Evolutionary conservation across 2,329 filamentous ascomycete genomes (phyloP).

Genomic region (Aspergillus phoenicis): DNA sequence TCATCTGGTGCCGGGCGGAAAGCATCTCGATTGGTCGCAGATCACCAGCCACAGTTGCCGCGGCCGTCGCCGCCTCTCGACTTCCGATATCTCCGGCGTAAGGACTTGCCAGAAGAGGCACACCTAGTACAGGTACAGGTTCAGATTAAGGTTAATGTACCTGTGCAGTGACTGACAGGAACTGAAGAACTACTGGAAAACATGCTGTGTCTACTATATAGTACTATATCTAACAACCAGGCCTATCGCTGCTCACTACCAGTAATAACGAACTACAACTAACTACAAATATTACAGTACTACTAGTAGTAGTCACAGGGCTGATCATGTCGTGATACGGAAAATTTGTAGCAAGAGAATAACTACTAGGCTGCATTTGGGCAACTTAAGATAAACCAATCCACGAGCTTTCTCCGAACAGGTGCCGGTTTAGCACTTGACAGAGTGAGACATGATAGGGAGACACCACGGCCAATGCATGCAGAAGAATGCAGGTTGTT

Average conservation of each 20-base stretch:
- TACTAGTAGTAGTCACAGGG: neutral
- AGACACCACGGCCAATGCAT: neutral
- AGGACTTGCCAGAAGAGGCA: neutral
- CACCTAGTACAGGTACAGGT: neutral
- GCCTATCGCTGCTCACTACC: neutral
- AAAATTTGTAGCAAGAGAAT: neutral
- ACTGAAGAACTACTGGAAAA: neutral
- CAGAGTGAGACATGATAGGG: neutral
- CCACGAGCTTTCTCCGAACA: neutral
- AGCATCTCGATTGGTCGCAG: conserved; percentile 18
- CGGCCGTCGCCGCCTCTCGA: neutral
- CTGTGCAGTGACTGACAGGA: neutral
- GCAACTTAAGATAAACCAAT: neutral
- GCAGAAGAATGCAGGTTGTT: neutral
- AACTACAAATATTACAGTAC: no score
- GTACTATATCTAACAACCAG: neutral
- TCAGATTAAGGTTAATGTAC: neutral
- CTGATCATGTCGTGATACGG: neutral
- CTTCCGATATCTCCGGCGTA: neutral
- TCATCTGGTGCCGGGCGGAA: conserved; percentile 18
- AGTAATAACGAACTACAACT: no score
- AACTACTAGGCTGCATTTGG: no score
- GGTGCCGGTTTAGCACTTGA: neutral
- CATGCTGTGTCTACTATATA: no score
- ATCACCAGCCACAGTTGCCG: conserved; percentile 6